Percentiles rank a stretch among this genome's conserved stretches.
phyloP scores from a whole-genome alignment of 2,329 filamentous ascomycete genomes.

The Fusarium tuaranense region DNA sequence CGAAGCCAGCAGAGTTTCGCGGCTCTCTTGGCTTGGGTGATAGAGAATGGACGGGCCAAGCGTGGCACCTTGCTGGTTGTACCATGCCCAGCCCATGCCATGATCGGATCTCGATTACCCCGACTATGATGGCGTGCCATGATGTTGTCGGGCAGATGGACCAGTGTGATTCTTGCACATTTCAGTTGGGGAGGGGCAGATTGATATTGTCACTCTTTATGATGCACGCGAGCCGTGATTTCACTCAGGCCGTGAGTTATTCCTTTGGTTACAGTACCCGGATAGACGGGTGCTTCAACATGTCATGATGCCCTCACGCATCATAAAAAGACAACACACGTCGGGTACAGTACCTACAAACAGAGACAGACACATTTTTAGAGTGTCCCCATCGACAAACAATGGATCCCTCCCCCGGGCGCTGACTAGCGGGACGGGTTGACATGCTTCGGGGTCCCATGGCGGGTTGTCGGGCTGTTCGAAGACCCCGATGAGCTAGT shows the following conservation, averaged over 20 bases:
- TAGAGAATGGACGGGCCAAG: background rate
- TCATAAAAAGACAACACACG: background rate
- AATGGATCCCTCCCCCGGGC: background rate
- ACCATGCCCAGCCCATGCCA: constrained; percentile 8
- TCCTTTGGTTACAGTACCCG: background rate
- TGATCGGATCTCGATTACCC: constrained; percentile 40
- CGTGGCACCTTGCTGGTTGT: constrained; percentile 3
- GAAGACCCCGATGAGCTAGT: constrained; percentile 46
- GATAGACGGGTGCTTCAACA: background rate
- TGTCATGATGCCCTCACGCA: background rate
- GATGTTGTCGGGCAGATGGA: background rate
- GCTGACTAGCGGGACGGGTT: constrained; percentile 17
- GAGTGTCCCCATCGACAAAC: background rate
- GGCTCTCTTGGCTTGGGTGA: background rate
- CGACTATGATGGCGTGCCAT: constrained; percentile 12
- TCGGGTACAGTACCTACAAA: background rate
- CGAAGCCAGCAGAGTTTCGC: constrained; percentile 8
- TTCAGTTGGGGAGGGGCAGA: background rate
- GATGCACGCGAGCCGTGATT: background rate
- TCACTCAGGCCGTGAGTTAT: background rate
- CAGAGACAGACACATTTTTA: background rate
- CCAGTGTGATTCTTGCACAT: background rate
- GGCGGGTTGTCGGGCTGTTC: constrained; percentile 48
- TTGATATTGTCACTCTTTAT: background rate
- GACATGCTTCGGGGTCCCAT: constrained; percentile 4